These are phyloP conservation scores for Neurospora sp. DNA, from an alignment of 495 filamentous ascomycete genomes.

Conservation along the genomic window DNA sequence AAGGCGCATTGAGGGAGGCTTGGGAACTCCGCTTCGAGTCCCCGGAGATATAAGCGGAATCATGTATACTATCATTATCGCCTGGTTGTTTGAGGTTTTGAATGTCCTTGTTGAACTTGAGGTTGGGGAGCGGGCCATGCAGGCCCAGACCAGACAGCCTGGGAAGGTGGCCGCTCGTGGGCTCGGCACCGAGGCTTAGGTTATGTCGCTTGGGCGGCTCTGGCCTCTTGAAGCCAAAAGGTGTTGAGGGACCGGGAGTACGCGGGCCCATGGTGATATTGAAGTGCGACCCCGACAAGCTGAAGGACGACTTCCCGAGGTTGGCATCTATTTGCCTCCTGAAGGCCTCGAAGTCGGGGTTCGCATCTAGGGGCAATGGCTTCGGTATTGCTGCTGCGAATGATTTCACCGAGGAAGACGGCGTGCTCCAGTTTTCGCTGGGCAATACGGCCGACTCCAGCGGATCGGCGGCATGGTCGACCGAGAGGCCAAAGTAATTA, in stretches of 20 bases:
- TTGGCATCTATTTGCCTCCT: constrained; percentile 57
- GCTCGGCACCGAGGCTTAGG: constrained; percentile 23
- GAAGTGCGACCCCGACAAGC: constrained; percentile 38
- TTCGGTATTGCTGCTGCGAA: constrained; percentile 59
- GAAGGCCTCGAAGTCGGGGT: constrained; percentile 70
- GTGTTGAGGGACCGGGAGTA: constrained; percentile 16
- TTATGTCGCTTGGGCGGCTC: constrained; percentile 30
- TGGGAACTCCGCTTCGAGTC: constrained; percentile 39
- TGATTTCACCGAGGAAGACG: constrained; percentile 57
- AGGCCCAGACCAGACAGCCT: constrained; percentile 8
- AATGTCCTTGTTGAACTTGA: constrained; percentile 5
- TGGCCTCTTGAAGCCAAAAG: constrained; percentile 26
- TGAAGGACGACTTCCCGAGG: constrained; percentile 37
- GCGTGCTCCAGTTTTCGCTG: constrained; percentile 62
- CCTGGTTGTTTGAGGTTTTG: constrained; percentile 10
- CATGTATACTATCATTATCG: constrained; percentile 27
- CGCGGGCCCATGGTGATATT: constrained; percentile 12
- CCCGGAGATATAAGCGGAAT: constrained; percentile 37
- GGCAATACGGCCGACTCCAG: constrained; percentile 49
- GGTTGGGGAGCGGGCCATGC: constrained; percentile 3
- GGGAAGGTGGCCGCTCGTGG: constrained; percentile 17
- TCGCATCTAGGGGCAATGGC: constrained; percentile 57
- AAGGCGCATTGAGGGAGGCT: constrained; percentile 29
- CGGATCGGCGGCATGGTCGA: constrained; percentile 51
- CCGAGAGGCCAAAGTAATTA: constrained; percentile 70